Base-by-base conservation (phyloP, 2,329 filamentous ascomycete species). In the Penicillium digitatum region DNA sequence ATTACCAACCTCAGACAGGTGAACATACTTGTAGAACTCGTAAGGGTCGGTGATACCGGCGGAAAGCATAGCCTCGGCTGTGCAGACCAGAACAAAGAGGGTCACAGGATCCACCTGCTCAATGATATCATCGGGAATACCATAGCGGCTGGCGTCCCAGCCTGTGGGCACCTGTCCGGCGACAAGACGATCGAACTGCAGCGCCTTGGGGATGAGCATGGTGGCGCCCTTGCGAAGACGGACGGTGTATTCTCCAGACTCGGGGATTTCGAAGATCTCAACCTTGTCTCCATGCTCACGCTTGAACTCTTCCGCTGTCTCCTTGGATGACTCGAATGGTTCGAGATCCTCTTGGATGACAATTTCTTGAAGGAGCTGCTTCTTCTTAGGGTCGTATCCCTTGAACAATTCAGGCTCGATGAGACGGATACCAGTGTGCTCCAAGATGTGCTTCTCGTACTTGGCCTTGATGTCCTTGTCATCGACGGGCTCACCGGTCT, bases 11-110 rank as follows among this genome's bases (percentile, higher is more conserved):
- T 99, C 90, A 8, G 94, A 97, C 58, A 99, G 86, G 75, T 99
- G 94, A 60, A 99, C 92, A 69, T 99, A 99, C 81, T 97, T 92
- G 84, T 99, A 99, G 79, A 99, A 97, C 78, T 99, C 94, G 72
- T 97, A 99, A 20, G 94, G 95, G 72, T 99, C 95, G 26, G 94
- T 97, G 73, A 99, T 93, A 86, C 94, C 94, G 60, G 90, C 88
- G 29, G 90, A 88, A 48, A 99, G 82, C 8, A 99, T 86, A 56
- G 92, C 87, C 76, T 99, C 95, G 1, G 89, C 90, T 45, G 92
- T 95, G 51, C 90, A 95, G 44, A 97, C 92, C 43, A 99, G 87
- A 29, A 97, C 90, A 72, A 90, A 99, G 46, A 99, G 82, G 1
- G 94, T 96, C 63, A 97, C 93, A 6, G 92, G 94, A 69, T 99